Base-by-base conservation (phyloP, 148 eudicot species). In the Agrostemma githago region DNA sequence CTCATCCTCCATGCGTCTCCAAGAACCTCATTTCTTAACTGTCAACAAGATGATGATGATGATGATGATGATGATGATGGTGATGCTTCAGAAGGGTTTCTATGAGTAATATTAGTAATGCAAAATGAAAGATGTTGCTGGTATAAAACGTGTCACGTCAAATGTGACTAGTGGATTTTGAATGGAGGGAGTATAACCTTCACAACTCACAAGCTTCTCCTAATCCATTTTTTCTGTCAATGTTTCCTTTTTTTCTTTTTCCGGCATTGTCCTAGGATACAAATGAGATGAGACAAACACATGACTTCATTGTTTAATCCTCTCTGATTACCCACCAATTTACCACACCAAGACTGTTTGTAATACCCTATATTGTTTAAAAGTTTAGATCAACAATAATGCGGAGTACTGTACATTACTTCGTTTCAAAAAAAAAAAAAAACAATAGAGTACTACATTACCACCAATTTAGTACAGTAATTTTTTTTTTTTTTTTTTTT, bases 261-360 rank as follows among this genome's bases (percentile, higher is more conserved):
- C 68, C 64, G 14, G 83, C 76, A 76, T 56, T 66, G 83, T 71
- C 76, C 83, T 80, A 80, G 58, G 58, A 76, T 72, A 46, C 20
- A 71, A 38, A 62, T 64, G 59, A 80, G 68, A 62, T 64, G 59
- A 80, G 68, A 79, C 63, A 75, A 60, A 64, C 64, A 70, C 43
- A 74, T 63, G 78, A 79, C 72, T 51, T 41, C 51, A 0, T 4
- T 26, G 26, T 26, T 21, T 64, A 54, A 11, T 48, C 46, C 16
- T 54, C 16, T 56, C 66, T 56, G 46, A 78, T 59, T 44, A 72
- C 17, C 57, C 37, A 61, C 59, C 26, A 17, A 16, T 37, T 68
- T 51, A 62, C 39, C 20, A 37, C 37, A 65, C 42, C 34, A 48
- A 48, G 62, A 16, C 19, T 58, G 53, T 9, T 11, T 66, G 66